Percentiles rank a stretch among this genome's conserved stretches.
phyloP scores from a whole-genome alignment of 148 eudicot genomes.

The Cornus controversa region DNA sequence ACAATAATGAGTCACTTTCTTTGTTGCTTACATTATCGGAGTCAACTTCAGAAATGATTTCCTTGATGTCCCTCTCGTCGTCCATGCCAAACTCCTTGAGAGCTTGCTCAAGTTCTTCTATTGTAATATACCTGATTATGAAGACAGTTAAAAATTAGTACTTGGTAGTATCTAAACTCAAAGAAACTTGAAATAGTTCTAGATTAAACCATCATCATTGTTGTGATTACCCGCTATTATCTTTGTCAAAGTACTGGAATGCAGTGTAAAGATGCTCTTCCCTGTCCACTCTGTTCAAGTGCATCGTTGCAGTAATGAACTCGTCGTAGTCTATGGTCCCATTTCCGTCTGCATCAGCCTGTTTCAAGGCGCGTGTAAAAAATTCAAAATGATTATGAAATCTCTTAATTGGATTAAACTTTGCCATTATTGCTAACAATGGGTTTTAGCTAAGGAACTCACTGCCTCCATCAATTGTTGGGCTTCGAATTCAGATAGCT shows the following conservation, averaged over 20 bases:
- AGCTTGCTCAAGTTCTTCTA: conserved; percentile 94
- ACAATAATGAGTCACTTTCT: no score
- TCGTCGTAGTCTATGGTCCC: conserved; percentile 96
- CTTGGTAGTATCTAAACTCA: background rate
- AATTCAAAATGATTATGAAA: no score
- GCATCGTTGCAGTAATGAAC: conserved; percentile 99
- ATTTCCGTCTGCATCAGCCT: conserved; percentile 99
- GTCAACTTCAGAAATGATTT: conserved; percentile 87
- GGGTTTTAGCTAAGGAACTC: conserved; percentile 14
- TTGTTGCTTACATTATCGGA: conserved; percentile 63
- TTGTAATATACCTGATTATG: conserved; percentile 64
- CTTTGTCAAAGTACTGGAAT: conserved; percentile 96
- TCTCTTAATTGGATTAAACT: no score
- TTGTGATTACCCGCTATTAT: conserved; percentile 77
- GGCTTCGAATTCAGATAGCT: conserved; percentile 56
- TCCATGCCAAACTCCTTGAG: conserved; percentile 75
- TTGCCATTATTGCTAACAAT: background rate
- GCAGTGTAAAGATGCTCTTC: conserved; percentile 98
- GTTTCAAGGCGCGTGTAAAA: conserved; percentile 5
- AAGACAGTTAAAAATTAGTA: background rate
- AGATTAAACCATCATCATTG: background rate
- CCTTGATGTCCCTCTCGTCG: conserved; percentile 78
- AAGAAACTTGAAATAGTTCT: background rate
- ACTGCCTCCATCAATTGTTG: conserved; percentile 72
- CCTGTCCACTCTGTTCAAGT: conserved; percentile 92